Evolutionary conservation across 2,329 filamentous ascomycete species (phyloP), one percentile per base, ranked within the genome.

Genomic region (Phoma herbarum): DNA sequence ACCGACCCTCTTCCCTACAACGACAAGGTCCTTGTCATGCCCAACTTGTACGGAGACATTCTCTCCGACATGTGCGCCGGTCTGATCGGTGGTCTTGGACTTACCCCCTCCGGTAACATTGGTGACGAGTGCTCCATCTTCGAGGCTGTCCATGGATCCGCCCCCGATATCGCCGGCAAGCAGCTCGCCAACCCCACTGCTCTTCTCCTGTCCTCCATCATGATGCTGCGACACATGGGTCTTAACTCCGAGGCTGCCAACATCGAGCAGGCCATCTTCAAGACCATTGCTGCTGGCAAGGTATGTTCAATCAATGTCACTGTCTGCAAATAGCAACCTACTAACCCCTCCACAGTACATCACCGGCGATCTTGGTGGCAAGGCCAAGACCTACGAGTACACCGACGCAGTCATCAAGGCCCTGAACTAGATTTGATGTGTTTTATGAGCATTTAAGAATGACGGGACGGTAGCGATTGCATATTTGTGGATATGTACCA

Each of bases 201-300:
- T 60, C 88, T 99, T 71, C 88, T 99, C 67, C 90, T 98, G 75
- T 92, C 88, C 80, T 96, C 91, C 79, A 95, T 98, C 84, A 98
- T 99, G 95, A 98, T 99, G 95, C 83, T 99, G 86, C 90, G 95
- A 81, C 95, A 99, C 84, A 98, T 99, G 94, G 89, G 91, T 75
- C 86, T 99, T 66, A 88, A 83, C 79, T 85, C 92, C 65, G 88
- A 98, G 79, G 95, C 95, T 69, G 80, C 84, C 79, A 89, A 88
- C 79, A 98, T 99, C 77, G 92, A 98, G 86, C 90, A 87, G 81
- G 95, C 95, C 68, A 96, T 94, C 76, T 98, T 99, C 80, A 91
- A 91, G 79, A 96, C 93, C 62, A 86, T 99, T 68, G 90, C 93
- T 61, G 93, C 99, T 86, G 95, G 95, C 83, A 97, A 97, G 90